Evolutionary conservation across 805 yeast genomes (phyloP).

Genomic region (Myxozyma neotropica): DNA sequence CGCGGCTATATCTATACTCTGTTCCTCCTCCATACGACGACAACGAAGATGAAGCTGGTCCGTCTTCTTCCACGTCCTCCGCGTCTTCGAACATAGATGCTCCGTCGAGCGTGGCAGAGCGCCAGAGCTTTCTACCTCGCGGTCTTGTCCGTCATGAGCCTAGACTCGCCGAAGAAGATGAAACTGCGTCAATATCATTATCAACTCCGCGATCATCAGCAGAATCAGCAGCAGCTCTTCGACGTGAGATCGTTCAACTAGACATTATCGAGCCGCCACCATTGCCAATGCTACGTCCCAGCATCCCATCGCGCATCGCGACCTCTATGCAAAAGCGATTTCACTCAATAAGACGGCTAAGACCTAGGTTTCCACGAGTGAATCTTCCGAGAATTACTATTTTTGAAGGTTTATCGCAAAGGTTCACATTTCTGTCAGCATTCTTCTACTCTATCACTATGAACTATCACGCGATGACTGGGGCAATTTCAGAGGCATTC

Average conservation of each 20-base stretch:
- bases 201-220: constrained; percentile 30
- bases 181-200: constrained; percentile 13
- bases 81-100: constrained; percentile 13
- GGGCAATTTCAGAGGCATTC: constrained; percentile 3
- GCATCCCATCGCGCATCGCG: constrained; percentile 28
- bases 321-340: constrained; percentile 14
- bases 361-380: constrained; percentile 1
- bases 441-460: constrained; percentile 5
- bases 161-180: not conserved
- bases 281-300: constrained; percentile 7
- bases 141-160: constrained; percentile 20
- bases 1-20: constrained; percentile 29
- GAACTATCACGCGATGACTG: constrained; percentile 2
- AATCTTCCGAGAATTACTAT: constrained; percentile 41
- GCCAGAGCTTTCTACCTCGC: constrained; percentile 25
- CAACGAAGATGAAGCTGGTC: constrained; percentile 19
- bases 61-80: constrained; percentile 15
- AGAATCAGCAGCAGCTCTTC: constrained; percentile 21
- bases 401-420: constrained; percentile 7
- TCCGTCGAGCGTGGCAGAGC: constrained; percentile 25
- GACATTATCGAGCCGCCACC: constrained; percentile 47
- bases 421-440: constrained; percentile 17
- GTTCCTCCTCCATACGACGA: constrained; percentile 34
- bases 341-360: not conserved
- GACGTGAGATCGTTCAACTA: constrained; percentile 40